Percentiles rank a stretch among this genome's conserved stretches.
phyloP scores from a whole-genome alignment of 352 stramenopile genomes.

The Pythium insidiosum region DNA sequence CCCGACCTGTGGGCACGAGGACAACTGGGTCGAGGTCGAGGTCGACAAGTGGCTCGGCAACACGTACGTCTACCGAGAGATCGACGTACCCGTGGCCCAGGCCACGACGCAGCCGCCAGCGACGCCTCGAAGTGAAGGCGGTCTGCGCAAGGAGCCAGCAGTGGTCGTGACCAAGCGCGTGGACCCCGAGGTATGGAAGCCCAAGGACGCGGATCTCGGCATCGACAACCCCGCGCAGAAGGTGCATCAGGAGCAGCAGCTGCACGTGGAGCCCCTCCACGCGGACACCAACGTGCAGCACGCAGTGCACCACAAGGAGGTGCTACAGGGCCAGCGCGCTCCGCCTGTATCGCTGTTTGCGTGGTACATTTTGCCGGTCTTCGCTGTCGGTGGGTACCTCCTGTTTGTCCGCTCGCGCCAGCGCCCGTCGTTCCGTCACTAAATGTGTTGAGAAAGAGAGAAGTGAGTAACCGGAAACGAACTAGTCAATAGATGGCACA shows the following conservation, averaged over 20 bases:
- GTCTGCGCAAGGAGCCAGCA: slow-evolving; percentile 15
- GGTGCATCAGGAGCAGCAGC: slow-evolving; percentile 17
- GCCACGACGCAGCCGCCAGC: slow-evolving; percentile 10
- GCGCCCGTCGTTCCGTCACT: slow-evolving; percentile 4
- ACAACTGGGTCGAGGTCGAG: slow-evolving; percentile 53
- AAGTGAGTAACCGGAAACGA: too few species aligned
- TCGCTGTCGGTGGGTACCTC: slow-evolving; percentile 54
- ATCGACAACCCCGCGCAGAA: slow-evolving; percentile 62
- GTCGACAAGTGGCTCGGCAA: slow-evolving; percentile 71
- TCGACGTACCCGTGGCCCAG: slow-evolving; percentile 34
- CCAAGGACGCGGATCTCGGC: slow-evolving; percentile 57
- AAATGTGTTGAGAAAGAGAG: too few species aligned
- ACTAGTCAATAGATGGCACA: too few species aligned
- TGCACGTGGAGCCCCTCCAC: slow-evolving; percentile 24
- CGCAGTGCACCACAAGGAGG: too few species aligned
- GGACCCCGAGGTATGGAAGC: slow-evolving; percentile 34
- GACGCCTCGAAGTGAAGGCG: not conserved
- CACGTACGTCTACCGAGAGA: slow-evolving; percentile 46
- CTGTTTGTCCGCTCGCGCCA: slow-evolving; percentile 33
- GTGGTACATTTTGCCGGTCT: slow-evolving; percentile 74
- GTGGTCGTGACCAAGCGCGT: slow-evolving; percentile 1
- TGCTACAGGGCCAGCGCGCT: slow-evolving; percentile 38
- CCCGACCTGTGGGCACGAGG: slow-evolving; percentile 54
- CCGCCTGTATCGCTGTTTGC: slow-evolving; percentile 65
- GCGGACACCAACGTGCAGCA: slow-evolving; percentile 36